These are phyloP conservation scores for Cyclocybe cylindracea DNA, from an alignment of 768 basidiomycete genomes.

Conservation along the genomic window DNA sequence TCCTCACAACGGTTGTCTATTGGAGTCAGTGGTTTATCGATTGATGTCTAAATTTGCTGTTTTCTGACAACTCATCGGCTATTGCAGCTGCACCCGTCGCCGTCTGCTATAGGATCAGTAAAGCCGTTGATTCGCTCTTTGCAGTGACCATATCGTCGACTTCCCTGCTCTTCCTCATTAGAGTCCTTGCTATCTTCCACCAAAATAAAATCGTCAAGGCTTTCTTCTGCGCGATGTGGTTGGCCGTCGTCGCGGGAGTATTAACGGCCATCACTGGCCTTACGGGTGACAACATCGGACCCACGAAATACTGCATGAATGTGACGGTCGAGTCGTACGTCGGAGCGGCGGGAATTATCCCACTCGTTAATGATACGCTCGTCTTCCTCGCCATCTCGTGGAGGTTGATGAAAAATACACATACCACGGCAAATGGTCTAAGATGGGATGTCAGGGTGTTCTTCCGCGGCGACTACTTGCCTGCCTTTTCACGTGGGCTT, in stretches of 20 bases:
- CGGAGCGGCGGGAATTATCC: slow-evolving; percentile 10
- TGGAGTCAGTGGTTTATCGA: no score
- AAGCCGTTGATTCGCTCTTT: slow-evolving; percentile 8
- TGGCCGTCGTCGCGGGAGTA: slow-evolving; percentile 18
- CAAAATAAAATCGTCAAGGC: slow-evolving; percentile 11
- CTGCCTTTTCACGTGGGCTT: slow-evolving; percentile 20
- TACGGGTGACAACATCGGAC: slow-evolving; percentile 7
- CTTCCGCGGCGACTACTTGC: slow-evolving; percentile 15
- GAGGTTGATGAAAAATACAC: slow-evolving; percentile 14
- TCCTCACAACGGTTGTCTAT: no score
- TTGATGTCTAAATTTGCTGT: no score
- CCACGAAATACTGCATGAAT: slow-evolving; percentile 19
- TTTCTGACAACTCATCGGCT: no score
- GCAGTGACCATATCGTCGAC: slow-evolving; percentile 13
- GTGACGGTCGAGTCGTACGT: slow-evolving; percentile 8
- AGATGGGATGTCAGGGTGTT: slow-evolving; percentile 8
- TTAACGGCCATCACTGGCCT: slow-evolving; percentile 18
- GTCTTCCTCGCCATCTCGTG: slow-evolving; percentile 31
- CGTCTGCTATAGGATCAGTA: background rate
- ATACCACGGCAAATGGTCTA: background rate
- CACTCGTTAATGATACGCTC: slow-evolving; percentile 22
- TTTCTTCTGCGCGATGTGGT: slow-evolving; percentile 26
- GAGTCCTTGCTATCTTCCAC: slow-evolving; percentile 19
- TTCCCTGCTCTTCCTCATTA: slow-evolving; percentile 23
- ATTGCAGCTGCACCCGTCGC: slow-evolving; percentile 6